Conservation (phyloP, 2,329 filamentous ascomycete genomes). For the Lachnellula cervina region DNA sequence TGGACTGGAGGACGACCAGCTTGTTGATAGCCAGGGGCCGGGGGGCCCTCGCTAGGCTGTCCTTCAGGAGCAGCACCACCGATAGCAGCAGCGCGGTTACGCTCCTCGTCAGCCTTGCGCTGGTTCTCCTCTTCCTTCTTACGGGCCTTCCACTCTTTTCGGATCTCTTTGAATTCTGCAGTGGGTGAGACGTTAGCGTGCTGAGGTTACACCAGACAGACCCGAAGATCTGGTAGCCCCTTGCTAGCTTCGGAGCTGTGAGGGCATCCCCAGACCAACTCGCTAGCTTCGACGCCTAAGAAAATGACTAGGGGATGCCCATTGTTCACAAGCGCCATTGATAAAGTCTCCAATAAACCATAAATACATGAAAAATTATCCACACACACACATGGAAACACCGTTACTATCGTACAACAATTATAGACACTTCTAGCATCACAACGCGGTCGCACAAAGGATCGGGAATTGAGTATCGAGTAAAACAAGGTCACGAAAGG, state of each 20-base stretch:
- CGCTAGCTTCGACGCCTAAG: constrained; percentile 44
- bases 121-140: constrained; percentile 97
- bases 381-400: not conserved
- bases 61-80: constrained; percentile 41
- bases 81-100: constrained; percentile 59
- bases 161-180: constrained; percentile 96
- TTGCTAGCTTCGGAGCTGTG: constrained; percentile 38
- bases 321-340: not conserved
- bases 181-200: constrained; percentile 24
- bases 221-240: constrained; percentile 33
- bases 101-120: constrained; percentile 86
- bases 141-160: constrained; percentile 97
- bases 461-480: not conserved
- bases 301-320: constrained; percentile 23
- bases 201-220: constrained; percentile 24
- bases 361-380: not conserved
- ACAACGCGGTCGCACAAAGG: not conserved
- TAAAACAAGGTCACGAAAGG: not conserved
- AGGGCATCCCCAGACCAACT: constrained; percentile 41
- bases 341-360: not conserved
- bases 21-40: constrained; percentile 43
- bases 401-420: not conserved
- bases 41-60: constrained; percentile 50
- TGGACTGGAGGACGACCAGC: constrained; percentile 55
- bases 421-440: not conserved